Evolutionary conservation across 306 rosid species (phyloP), one percentile per base, ranked within the genome.

Genomic region (Vigna nakashimae): DNA sequence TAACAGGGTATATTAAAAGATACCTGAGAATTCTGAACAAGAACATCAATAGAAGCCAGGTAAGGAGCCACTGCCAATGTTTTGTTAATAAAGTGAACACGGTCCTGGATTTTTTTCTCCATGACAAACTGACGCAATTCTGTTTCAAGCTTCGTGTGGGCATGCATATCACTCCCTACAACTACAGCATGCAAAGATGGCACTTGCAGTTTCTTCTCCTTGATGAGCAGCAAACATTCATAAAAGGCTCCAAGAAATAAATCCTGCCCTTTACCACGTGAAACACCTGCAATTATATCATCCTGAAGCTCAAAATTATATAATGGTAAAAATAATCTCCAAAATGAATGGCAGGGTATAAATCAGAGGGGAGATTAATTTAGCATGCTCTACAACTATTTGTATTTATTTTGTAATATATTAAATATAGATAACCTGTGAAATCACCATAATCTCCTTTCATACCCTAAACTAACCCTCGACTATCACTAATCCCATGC

Each of bases 1-100:
- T 24, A 38, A 75, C 36, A 34, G 38, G 1, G 30, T 13, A 71
- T n/a, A 79, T 65, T 16, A 77, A 16, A 74, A 65, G 60, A 58
- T 82, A 95, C 98, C 98, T 95, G 98, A 65, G 98, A 92, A 84
- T 92, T 94, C 88, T 94, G 98, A 83, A 94, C 98, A 83, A 92
- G 97, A 87, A 91, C 98, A 81, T 95, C 98, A 71, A 92, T 87
- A 9, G 97, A 82, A 76, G 97, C 98, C 64, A 92, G 82, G 81
- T 91, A 95, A 38, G 98, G 97, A 88, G 98, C 88, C 62, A 95
- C 96, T 6, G 98, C 89, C 82, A 91, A 83, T 75, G 98, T 91
- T 85, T 95, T 92, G 82, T 95, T 95, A 72, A 95, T 91, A 81
- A 95, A 92, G 87, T 92, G 98, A 84, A 95, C 90, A 5, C 85